Base-by-base conservation (phyloP, 164 flowering plant species). In the Aristolochia contorta region DNA sequence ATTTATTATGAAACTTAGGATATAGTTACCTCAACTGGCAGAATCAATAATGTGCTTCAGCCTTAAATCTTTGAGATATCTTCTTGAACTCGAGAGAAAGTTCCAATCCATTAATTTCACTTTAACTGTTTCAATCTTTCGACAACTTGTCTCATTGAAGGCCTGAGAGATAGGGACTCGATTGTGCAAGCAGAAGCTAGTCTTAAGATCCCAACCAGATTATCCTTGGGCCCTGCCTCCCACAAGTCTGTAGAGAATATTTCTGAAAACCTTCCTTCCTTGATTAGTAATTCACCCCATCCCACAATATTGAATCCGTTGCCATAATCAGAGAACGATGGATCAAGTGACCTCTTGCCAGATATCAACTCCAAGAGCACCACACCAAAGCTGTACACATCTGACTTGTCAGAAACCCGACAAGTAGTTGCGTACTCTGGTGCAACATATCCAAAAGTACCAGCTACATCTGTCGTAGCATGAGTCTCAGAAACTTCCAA, bases 401-500 rank as follows among this genome's bases (percentile, higher is more conserved):
- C 89, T 25, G 90, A 73, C 72, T 86, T 86, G 68, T 86, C 84
- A 13, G 90, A 82, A 48, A 84, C 94, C 72, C 87, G 72, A 70
- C 94, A 83, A 2, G 94, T 84, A 43, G 84, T 84, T 43, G 94
- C 90, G 72, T 86, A 84, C 61, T 86, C 90, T 14, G 94, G 90
- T 9, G 90, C 94, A 25, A 86, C 86, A 69, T 86, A 86, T 10
- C 94, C 94, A 58, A 86, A 86, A 51, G 93, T 86, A 52, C 93
- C 93, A n/a, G 85, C 93, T 4, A 86, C 93, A 71, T 82, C 86
- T 6, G 93, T 84, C 2, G 93, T 86, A 54, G 87, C 89, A 71
- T 86, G 87, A 37, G 93, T 84, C 69, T 84, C 81, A 45, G 87
- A 81, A 60, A 82, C 87, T 66, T 79, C 93, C 2, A 86, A 74